Conservation (phyloP, 75 land plant genomes). For the Cryptomeria japonica region DNA sequence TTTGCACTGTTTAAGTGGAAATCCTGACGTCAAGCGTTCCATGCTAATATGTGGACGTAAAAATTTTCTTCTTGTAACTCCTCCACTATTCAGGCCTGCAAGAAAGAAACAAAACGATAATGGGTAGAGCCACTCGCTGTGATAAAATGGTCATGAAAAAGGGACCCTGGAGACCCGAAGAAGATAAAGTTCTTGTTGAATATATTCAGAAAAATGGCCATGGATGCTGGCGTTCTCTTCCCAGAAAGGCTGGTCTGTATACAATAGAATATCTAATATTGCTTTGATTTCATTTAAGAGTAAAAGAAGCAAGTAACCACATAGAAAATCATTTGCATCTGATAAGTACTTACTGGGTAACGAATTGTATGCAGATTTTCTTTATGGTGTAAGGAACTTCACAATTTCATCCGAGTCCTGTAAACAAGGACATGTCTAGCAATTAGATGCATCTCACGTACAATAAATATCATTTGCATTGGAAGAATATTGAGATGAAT, state of each 20-base stretch:
- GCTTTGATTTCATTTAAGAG: not conserved
- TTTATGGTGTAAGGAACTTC: no score
- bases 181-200: slow-evolving; percentile 2
- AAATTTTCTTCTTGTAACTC: no score
- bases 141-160: slow-evolving; percentile 5
- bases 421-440: no score
- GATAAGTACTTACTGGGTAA: not conserved
- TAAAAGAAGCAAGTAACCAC: no score
- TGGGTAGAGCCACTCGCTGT: slow-evolving; percentile 18
- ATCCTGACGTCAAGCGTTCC: not conserved
- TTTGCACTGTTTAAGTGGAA: not conserved
- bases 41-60: not conserved
- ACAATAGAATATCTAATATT: not conserved
- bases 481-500: no score
- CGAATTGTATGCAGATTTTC: no score
- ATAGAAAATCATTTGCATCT: not conserved
- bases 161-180: slow-evolving; percentile 8
- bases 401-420: no score
- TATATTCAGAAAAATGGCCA: slow-evolving; percentile 11
- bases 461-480: no score
- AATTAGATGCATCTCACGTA: no score
- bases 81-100: no score
- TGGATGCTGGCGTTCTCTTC: slow-evolving; percentile 14
- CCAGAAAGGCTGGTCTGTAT: not conserved
- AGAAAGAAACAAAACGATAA: not conserved